Base-by-base conservation (phyloP, 139 green algal species). In the Closterium sp. region DNA sequence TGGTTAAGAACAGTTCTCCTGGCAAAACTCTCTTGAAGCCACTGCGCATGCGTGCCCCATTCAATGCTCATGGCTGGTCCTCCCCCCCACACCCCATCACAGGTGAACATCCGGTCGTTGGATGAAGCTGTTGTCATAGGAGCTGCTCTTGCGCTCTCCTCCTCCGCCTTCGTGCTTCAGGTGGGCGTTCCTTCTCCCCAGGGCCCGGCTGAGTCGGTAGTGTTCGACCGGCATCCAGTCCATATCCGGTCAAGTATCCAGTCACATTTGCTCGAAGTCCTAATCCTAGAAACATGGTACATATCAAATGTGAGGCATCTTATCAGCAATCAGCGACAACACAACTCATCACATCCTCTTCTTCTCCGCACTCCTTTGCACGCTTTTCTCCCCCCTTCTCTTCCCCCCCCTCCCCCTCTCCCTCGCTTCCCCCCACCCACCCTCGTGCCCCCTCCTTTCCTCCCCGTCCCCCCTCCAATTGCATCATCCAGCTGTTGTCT, bases 91-190 rank as follows among this genome's bases (percentile, higher is more conserved):
- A 28, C 83, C n/a, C 83, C 83, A 0, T 32, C 25, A 23, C 90
- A 93, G 90, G 81, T 93, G 19, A 94, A 94, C 69, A 94, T 92
- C 76, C 94, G 96, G 3, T 95, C 86, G 4, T 96, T 96, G 0
- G 96, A 98, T 1, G 95, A 91, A 0, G 96, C 97, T 85, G 96
- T 99, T 90, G 97, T 99, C 91, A 95, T 99, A 33, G 98, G 98
- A n/a, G 97, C 97, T 32, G 97, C 97, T 2, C 95, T 99, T 85
- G 97, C 98, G 34, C 97, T 99, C 91, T 98, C 96, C 66, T 98
- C 97, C 88, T 99, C 98, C 3, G 98, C 98, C 5, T 98, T 99
- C 38, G 98, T 97, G 36, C 98, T 99, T 91, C 98, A 99, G 95
- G 94, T 96, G 43, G 10, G 83, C 30, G 23, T 7, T 21, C 10